phyloP scores from a whole-genome alignment of 495 filamentous ascomycete species.

The Aspergillus bridgeri region DNA sequence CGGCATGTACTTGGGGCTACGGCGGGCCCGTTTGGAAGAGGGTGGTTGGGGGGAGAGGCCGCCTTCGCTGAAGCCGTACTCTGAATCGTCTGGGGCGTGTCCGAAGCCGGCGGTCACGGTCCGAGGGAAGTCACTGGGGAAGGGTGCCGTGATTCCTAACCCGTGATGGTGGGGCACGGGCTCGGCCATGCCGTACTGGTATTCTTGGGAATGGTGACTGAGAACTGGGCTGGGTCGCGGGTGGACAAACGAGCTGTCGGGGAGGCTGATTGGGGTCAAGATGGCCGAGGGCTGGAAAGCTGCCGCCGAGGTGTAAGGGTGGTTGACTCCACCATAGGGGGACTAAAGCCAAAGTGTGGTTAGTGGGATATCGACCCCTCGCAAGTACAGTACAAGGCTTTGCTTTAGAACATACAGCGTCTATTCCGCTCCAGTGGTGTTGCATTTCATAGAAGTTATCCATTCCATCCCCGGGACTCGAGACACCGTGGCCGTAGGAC shows the following conservation, averaged over 20 bases:
- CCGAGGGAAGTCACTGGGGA: slow-evolving; percentile 32
- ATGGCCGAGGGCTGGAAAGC: slow-evolving; percentile 27
- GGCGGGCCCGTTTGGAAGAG: slow-evolving; percentile 28
- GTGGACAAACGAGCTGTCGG: slow-evolving; percentile 33
- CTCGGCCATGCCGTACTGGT: slow-evolving; percentile 31
- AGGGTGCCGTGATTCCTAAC: slow-evolving; percentile 38
- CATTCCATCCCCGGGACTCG: slow-evolving; percentile 27
- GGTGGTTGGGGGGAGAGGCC: slow-evolving; percentile 24
- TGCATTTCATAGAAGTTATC: slow-evolving; percentile 31
- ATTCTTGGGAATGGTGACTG: slow-evolving; percentile 41
- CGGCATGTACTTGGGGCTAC: slow-evolving; percentile 22
- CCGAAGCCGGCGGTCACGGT: slow-evolving; percentile 25
- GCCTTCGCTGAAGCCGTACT: slow-evolving; percentile 25
- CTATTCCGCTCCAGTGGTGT: slow-evolving; percentile 30
- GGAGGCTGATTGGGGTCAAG: slow-evolving; percentile 41
- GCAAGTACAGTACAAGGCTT: neutral
- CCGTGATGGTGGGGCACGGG: slow-evolving; percentile 28
- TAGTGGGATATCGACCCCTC: slow-evolving; percentile 14
- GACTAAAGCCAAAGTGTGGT: slow-evolving; percentile 21
- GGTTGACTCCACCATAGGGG: slow-evolving; percentile 25
- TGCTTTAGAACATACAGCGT: slow-evolving; percentile 32
- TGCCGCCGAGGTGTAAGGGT: slow-evolving; percentile 33
- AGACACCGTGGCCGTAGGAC: slow-evolving; percentile 21
- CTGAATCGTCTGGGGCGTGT: slow-evolving; percentile 17
- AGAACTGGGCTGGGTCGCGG: slow-evolving; percentile 34